A percentile compares a stretch with the other conserved stretches of the same genome.
Conservation (phyloP, 495 filamentous ascomycete genomes). For the Astrothelium subdiscretum region DNA sequence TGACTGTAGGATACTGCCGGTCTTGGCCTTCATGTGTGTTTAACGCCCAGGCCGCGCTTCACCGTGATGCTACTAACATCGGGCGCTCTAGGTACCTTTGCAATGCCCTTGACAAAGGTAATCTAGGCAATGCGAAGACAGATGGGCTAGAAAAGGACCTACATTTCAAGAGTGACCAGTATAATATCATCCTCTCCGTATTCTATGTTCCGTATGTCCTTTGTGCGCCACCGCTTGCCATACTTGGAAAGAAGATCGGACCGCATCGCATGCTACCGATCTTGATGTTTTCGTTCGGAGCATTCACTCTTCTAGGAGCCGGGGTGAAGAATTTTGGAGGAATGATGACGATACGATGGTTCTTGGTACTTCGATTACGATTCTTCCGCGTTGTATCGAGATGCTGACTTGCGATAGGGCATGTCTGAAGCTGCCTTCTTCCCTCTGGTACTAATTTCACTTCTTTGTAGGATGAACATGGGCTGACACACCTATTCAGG, state of each 20-base stretch:
- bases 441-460: constrained; percentile 43
- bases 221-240: constrained; percentile 52
- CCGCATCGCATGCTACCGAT: constrained; percentile 13
- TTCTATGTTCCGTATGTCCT: constrained; percentile 74
- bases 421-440: constrained; percentile 68
- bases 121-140: constrained; percentile 53
- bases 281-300: constrained; percentile 18
- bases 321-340: constrained; percentile 13
- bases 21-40: constrained; percentile 26
- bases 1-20: constrained; percentile 28
- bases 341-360: constrained; percentile 41
- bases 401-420: constrained; percentile 25
- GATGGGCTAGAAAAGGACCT: constrained; percentile 39
- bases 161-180: constrained; percentile 47
- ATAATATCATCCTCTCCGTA: constrained; percentile 59
- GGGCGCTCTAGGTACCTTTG: constrained; percentile 22
- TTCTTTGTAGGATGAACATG: background rate
- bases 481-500: background rate
- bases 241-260: constrained; percentile 34
- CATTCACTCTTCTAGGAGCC: constrained; percentile 12
- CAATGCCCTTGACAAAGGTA: constrained; percentile 30
- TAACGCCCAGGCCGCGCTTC: background rate
- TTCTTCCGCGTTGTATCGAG: background rate
- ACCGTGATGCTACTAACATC: background rate
- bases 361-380: constrained; percentile 26